A percentile compares a stretch with the other conserved stretches of the same genome.
phyloP scores from a whole-genome alignment of 768 basidiomycete species.

The Mycena crocata region DNA sequence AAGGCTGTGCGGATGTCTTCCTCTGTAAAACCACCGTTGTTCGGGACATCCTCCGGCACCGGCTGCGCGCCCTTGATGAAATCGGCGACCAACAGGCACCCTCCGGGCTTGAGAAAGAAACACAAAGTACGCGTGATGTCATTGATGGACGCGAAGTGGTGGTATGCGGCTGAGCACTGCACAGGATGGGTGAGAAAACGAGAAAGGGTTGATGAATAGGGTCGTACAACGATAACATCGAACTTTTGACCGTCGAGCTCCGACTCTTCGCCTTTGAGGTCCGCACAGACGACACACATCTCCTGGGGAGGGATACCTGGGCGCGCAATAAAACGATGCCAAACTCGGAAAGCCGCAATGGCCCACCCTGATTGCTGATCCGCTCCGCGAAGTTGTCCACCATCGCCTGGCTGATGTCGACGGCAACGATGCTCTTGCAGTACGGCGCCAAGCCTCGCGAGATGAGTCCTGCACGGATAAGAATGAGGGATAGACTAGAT shows the following conservation, averaged over 20 bases:
- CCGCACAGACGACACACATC: constrained; percentile 70
- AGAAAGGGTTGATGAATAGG: constrained; percentile 13
- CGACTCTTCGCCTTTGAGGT: constrained; percentile 58
- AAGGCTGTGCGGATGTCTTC: constrained; percentile 62
- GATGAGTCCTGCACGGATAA: constrained; percentile 61
- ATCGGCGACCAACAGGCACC: constrained; percentile 70
- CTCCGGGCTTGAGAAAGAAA: constrained; percentile 70
- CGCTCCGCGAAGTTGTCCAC: constrained; percentile 74
- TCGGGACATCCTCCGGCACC: constrained; percentile 60
- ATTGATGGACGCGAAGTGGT: constrained; percentile 66
- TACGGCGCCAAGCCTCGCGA: constrained; percentile 71
- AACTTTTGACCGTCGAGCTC: constrained; percentile 68
- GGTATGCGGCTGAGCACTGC: constrained; percentile 74
- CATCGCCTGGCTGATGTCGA: constrained; percentile 80
- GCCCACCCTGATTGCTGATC: constrained; percentile 61
- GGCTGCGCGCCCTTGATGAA: constrained; percentile 39
- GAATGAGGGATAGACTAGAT: background rate
- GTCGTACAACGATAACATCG: constrained; percentile 79
- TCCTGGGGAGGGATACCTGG: constrained; percentile 66
- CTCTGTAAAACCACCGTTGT: constrained; percentile 65
- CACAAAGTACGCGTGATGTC: constrained; percentile 64
- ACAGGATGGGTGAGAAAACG: constrained; percentile 5
- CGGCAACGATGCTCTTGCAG: constrained; percentile 73
- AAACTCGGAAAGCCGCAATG: background rate
- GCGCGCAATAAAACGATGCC: background rate